Base-by-base conservation (phyloP, 176 grass and related monocot species). In the Chloris gayana region DNA sequence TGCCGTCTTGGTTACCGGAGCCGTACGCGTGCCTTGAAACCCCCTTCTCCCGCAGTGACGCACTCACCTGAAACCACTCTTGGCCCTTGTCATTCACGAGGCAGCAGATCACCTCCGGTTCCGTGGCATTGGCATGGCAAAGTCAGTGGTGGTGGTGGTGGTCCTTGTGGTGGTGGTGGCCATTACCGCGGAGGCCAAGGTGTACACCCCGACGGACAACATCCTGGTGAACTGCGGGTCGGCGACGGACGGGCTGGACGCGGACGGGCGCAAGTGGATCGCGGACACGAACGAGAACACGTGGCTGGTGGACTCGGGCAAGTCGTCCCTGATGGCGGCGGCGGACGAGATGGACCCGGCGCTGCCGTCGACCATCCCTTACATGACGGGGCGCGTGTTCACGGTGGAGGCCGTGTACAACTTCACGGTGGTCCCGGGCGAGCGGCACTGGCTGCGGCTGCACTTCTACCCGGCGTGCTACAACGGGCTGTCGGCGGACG, bases 381-480 rank as follows among this genome's bases (percentile, higher is more conserved):
- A 90, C 87, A 88, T 97, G 91, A 78, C 89, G 33, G 89, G 79
- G 30, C 87, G 94, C 32, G 85, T 97, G 64, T 97, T 97, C 87
- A 91, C 87, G 26, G 24, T 67, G 29, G 39, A 85, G 53, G 27
- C 91, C 9, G 69, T 44, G 27, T 97, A 97, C 82, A 90, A 90
- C 82, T 90, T 97, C 77, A 72, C 82, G 6, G 76, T 94, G 59
- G 86, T 67, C 80, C 82, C 75, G 59, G 56, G 29, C 13, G 89
- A 90, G 31, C 89, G 89, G 3, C 89, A 94, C 85, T 97, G 85
- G 89, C 44, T 97, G 17, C 91, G 91, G 50, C 91, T 97, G 61
- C 87, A 92, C 88, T 94, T 97, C 87, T 97, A 97, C 74, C 94
- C 91, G 13, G 67, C 94, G 30, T 80, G 64, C 38, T 97, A 94